These are phyloP conservation scores for Didymella keratinophila DNA, from an alignment of 2,329 filamentous ascomycete genomes.

Conservation along the genomic window DNA sequence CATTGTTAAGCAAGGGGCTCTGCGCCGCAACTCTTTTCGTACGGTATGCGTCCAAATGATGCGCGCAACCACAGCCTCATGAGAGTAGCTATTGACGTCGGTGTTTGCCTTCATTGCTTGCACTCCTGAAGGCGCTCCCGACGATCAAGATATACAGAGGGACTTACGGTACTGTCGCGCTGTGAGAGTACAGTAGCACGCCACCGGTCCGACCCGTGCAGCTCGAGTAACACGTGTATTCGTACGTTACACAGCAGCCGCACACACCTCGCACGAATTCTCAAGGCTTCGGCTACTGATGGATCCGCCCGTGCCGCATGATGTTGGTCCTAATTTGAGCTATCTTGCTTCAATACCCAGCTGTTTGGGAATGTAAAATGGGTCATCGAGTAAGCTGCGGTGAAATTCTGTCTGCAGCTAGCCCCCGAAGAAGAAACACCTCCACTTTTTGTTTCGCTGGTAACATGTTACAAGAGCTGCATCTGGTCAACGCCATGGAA, in stretches of 20 bases:
- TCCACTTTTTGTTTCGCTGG: slow-evolving; percentile 17
- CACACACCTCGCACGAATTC: slow-evolving; percentile 8
- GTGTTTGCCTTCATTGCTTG: neutral
- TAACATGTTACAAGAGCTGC: slow-evolving; percentile 16
- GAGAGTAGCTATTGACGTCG: neutral
- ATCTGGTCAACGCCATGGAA: slow-evolving; percentile 12
- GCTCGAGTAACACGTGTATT: slow-evolving; percentile 16
- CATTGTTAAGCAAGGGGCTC: slow-evolving; percentile 12
- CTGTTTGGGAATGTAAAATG: slow-evolving; percentile 11
- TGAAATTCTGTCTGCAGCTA: slow-evolving; percentile 8
- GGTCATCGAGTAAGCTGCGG: slow-evolving; percentile 2
- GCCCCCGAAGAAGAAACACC: slow-evolving; percentile 5
- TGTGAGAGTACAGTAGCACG: slow-evolving; percentile 8
- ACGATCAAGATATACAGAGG: slow-evolving; percentile 1
- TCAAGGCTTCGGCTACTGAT: slow-evolving; percentile 1
- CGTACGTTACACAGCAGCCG: slow-evolving; percentile 12
- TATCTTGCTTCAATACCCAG: slow-evolving; percentile 3
- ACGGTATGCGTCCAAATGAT: neutral
- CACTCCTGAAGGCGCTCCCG: neutral
- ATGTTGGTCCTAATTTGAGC: neutral
- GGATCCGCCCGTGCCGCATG: slow-evolving; percentile 4
- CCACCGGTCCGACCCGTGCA: slow-evolving; percentile 17
- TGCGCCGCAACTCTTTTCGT: neutral
- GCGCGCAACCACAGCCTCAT: neutral
- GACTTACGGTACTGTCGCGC: neutral